phyloP scores from a whole-genome alignment of 1,284 basidiomycete genomes.

The Melanopsichium pennsylvanicum region DNA sequence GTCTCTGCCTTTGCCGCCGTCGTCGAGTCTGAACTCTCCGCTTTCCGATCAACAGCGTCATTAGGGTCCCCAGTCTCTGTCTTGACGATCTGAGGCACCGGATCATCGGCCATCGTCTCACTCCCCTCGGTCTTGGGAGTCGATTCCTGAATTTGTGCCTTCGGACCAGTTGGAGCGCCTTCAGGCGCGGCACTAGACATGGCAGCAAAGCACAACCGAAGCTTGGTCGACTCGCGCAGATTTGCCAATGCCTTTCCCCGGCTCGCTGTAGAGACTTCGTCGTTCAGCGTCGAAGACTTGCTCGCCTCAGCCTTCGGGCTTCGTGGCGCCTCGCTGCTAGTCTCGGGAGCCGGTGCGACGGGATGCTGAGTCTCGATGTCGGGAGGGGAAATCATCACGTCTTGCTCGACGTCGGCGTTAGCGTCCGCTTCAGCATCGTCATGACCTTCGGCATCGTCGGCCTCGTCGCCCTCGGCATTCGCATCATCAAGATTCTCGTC shows the following conservation, averaged over 20 bases:
- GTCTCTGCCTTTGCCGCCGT: background rate
- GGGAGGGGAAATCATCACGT: no score
- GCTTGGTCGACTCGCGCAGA: constrained; percentile 31
- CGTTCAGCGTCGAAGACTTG: no score
- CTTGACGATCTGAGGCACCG: no score
- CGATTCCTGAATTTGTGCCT: constrained; percentile 16
- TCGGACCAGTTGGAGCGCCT: constrained; percentile 44
- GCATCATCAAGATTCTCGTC: constrained; percentile 4
- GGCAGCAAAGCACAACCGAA: constrained; percentile 45
- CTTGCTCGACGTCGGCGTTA: no score
- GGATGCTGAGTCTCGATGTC: constrained; percentile 7
- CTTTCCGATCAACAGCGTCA: no score
- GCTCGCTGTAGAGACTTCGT: no score
- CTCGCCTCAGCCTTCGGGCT: constrained; percentile 3
- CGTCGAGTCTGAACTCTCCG: no score
- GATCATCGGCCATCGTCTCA: no score
- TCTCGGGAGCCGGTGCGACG: constrained; percentile 14
- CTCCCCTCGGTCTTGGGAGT: no score
- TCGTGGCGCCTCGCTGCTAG: constrained; percentile 5
- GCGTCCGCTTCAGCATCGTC: constrained; percentile 7
- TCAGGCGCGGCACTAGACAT: constrained; percentile 38
- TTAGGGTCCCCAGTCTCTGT: no score
- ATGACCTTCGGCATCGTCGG: constrained; percentile 13
- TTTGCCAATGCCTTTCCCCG: constrained; percentile 5
- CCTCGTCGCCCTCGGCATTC: constrained; percentile 17